These are phyloP conservation scores for Glycine tomentella DNA, from an alignment of 306 rosid species.

Conservation along the genomic window DNA sequence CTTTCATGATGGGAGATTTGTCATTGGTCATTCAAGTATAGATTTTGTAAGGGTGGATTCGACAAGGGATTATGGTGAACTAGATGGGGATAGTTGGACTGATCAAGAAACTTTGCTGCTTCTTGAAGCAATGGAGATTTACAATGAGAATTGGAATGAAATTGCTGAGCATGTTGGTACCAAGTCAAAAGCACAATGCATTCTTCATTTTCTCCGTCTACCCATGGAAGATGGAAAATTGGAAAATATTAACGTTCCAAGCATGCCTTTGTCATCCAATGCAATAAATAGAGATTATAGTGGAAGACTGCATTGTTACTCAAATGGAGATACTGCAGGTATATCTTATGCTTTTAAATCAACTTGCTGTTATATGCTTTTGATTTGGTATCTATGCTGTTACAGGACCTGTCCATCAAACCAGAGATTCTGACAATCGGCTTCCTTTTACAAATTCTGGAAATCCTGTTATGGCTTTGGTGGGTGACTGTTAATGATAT, in stretches of 20 bases:
- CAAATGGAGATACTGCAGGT: constrained; percentile 84
- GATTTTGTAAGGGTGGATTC: constrained; percentile 78
- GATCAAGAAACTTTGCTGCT: constrained; percentile 95
- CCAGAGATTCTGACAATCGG: constrained; percentile 63
- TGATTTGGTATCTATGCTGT: constrained; percentile 42
- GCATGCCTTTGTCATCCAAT: constrained; percentile 61
- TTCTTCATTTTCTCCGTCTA: constrained; percentile 95
- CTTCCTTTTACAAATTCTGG: constrained; percentile 96
- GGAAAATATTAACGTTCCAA: constrained; percentile 89
- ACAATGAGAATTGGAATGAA: constrained; percentile 95
- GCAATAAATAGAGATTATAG: constrained; percentile 54
- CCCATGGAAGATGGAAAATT: constrained; percentile 92
- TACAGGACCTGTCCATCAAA: constrained; percentile 68
- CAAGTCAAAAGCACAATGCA: constrained; percentile 98
- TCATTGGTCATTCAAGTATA: constrained; percentile 87
- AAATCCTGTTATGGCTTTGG: constrained; percentile 99
- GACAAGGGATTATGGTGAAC: constrained; percentile 75
- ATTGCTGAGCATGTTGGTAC: constrained; percentile 92
- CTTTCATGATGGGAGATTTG: constrained; percentile 91
- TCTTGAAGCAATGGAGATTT: constrained; percentile 93
- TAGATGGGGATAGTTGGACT: constrained; percentile 92
- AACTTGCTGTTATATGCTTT: constrained; percentile 41
- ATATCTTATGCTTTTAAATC: constrained; percentile 43
- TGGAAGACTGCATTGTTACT: constrained; percentile 58
- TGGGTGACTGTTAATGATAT: constrained; percentile 57